Percentiles rank a stretch among this genome's conserved stretches.
Conservation (phyloP, 108 stramenopile species). For the Stephanodiscus triporus region DNA sequence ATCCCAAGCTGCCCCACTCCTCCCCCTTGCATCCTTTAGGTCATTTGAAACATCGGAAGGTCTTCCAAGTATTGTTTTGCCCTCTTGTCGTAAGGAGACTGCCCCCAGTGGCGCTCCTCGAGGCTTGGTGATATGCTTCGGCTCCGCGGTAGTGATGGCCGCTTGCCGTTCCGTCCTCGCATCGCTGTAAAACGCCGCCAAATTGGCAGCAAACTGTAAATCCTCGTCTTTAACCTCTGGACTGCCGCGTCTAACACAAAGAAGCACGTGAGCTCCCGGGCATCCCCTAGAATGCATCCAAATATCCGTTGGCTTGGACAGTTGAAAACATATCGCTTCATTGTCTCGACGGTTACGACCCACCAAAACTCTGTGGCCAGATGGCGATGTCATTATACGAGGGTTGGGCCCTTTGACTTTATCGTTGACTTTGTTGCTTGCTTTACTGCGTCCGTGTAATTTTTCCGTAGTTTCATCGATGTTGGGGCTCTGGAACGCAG, state of each 20-base stretch:
- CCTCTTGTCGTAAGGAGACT: constrained; percentile 79
- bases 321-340: constrained; percentile 75
- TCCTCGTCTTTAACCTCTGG: constrained; percentile 67
- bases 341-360: constrained; percentile 88
- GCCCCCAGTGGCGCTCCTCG: constrained; percentile 84
- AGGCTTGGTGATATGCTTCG: constrained; percentile 88
- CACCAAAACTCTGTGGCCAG: constrained; percentile 77
- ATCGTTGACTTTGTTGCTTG: constrained; percentile 32
- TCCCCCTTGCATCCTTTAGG: constrained; percentile 71
- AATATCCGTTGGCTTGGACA: constrained; percentile 75
- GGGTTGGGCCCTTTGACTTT: constrained; percentile 54
- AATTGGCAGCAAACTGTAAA: constrained; percentile 79
- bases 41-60: constrained; percentile 78
- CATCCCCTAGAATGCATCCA: constrained; percentile 89
- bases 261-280: constrained; percentile 86
- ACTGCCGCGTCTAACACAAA: constrained; percentile 68
- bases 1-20: constrained; percentile 65
- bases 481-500: constrained; percentile 57
- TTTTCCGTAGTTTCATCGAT: constrained; percentile 15
- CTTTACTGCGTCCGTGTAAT: constrained; percentile 7
- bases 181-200: constrained; percentile 87
- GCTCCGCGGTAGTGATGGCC: constrained; percentile 72
- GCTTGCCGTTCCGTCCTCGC: constrained; percentile 72
- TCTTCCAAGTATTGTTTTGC: constrained; percentile 63
- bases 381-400: constrained; percentile 66